Evolutionary conservation across 306 rosid genomes (phyloP), one percentile per base, ranked within the genome.

Genomic region (Lithocarpus polystachyus): DNA sequence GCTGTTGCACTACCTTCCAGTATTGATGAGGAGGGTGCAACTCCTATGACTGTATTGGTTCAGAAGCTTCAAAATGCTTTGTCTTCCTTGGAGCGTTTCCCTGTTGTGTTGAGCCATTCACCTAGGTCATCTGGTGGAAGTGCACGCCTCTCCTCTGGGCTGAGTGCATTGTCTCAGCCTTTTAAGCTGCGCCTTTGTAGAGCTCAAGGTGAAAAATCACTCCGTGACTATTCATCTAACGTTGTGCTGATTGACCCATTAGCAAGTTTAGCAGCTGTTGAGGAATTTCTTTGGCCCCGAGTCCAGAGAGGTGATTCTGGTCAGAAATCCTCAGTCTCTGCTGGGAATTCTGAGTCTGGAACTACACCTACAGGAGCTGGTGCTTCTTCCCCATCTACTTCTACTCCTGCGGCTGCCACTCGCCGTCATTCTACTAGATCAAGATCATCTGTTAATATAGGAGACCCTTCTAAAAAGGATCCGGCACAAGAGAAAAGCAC

Each of bases 21-120:
- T 31, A 56, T 75, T 77, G 79, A 65, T 18, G 83, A 82, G 76
- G 89, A 81, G 45, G 75, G 82, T 53, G 72, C 56, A 51, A 70
- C 89, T 84, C 91, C 96, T 17, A 91, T 96, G 98, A 80, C 94
- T 72, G 89, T 96, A 76, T 82, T 96, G 79, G 89, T 96, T 76
- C 97, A 96, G 88, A 96, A 96, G 88, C 97, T 96, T 82, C 99
- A 96, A 83, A 90, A 91, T 90, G 98, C 99, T 81, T 82, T 96
- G 86, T 93, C 99, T 65, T 96, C 99, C 67, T 86, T 93, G 80
- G 99, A 96, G 86, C 96, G 97, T 73, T 96, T 96, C 81, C 98
- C 98, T 29, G 99, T 96, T 59, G 94, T 96, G 86, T 86, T 96
- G 83, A 96, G 98, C 83, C 99, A 93, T 86, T 90, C 99, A 72